Evolutionary conservation across 306 rosid genomes (phyloP).

Genomic region (Datisca glomerata): DNA sequence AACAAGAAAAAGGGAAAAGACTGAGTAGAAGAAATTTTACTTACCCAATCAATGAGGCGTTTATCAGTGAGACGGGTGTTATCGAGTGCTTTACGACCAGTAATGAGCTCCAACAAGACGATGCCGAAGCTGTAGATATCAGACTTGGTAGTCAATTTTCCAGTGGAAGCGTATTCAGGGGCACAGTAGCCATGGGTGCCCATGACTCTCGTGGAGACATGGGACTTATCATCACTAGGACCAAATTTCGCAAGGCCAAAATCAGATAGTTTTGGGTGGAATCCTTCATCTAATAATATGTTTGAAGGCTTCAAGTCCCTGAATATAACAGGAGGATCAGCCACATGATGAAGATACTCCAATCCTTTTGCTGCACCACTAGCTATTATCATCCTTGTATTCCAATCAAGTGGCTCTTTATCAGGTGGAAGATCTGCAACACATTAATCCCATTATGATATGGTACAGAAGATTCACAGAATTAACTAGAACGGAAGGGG

Average conservation of each 20-base stretch:
- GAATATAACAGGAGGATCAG: conserved; percentile 39
- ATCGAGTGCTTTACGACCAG: conserved; percentile 41
- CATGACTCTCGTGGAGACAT: conserved; percentile 41
- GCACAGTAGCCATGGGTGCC: conserved; percentile 54
- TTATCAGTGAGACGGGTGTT: no score
- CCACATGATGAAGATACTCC: conserved; percentile 34
- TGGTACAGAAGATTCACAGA: no score
- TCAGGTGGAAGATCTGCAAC: conserved; percentile 25
- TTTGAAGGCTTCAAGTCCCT: conserved; percentile 39
- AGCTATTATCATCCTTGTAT: conserved; percentile 36
- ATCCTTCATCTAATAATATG: conserved; percentile 27
- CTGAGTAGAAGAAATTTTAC: no score
- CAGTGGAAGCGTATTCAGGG: conserved; percentile 46
- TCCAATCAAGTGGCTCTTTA: conserved; percentile 37
- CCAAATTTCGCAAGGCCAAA: conserved; percentile 49
- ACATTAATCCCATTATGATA: no score
- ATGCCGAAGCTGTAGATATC: conserved; percentile 46
- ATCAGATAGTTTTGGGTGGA: conserved; percentile 39
- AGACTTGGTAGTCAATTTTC: conserved; percentile 34
- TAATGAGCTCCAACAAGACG: conserved; percentile 33
- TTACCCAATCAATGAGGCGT: no score
- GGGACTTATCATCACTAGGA: conserved; percentile 33
- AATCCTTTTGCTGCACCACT: conserved; percentile 34
- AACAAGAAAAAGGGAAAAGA: no score
- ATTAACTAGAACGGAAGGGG: no score